Evolutionary conservation across 768 basidiomycete species (phyloP), one percentile per base, ranked within the genome.

Genomic region (Clavulina sp.): DNA sequence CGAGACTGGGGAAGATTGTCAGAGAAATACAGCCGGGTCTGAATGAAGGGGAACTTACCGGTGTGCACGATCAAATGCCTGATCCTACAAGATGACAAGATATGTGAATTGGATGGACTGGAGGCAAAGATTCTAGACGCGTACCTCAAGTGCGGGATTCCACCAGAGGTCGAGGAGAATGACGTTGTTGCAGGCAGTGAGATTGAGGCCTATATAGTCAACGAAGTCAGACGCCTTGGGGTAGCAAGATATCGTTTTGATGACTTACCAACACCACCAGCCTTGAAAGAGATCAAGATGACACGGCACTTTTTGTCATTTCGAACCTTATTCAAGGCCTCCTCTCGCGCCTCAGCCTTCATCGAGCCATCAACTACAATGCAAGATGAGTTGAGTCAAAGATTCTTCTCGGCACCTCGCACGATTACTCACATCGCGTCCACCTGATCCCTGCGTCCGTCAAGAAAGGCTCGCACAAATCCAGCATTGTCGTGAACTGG

Each of bases 261-360:
- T 24, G 50, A 40, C 53, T 50, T 23, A 84, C 87, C 87, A n/a
- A 84, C 88, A 60, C 84, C 84, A 3, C 91, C 91, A 28, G 91
- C 89, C 64, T 92, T 95, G 75, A 96, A 92, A 0, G 89, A 95
- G 56, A 97, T 91, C 56, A 99, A 67, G 55, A 97, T 95, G 40
- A 93, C 79, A 30, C 73, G 74, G 7, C 72, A 77, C 16, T 59
- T 68, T 26, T 64, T 63, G 61, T 73, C 76, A 18, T 57, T 75
- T 60, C 73, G 76, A 64, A 99, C 89, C 57, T 73, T 76, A 32
- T 78, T 69, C 40, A 97, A 64, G 3, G 85, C 74, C 16, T 70
- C 74, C 58, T 89, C 84, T 7, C 91, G 80, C 58, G 87, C 73
- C 30, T 75, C 75, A 54, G 81, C 73, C 13, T 68, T 66, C 85